phyloP scores from a whole-genome alignment of 2,329 filamentous ascomycete species.

The Lachnellula hyalina region DNA sequence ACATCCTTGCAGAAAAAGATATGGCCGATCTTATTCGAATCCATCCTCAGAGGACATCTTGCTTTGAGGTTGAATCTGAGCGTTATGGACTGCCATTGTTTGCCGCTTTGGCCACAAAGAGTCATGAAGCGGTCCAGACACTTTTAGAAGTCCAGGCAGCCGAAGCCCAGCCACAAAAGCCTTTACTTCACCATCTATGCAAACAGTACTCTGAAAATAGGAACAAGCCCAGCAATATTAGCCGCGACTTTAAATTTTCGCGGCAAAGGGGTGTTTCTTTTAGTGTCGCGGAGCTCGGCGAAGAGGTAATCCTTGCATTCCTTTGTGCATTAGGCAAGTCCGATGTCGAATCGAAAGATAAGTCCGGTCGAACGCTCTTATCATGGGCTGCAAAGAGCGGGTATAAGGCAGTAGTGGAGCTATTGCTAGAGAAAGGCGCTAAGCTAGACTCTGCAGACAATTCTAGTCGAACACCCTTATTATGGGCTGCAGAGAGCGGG shows the following conservation, averaged over 20 bases:
- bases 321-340: slow-evolving; percentile 7
- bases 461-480: slow-evolving; percentile 11
- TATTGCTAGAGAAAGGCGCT: slow-evolving; percentile 1
- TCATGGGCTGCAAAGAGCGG: slow-evolving; percentile 21
- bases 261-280: slow-evolving; percentile 1
- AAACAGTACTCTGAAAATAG: slow-evolving; percentile 6
- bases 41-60: slow-evolving; percentile 13
- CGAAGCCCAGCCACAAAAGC: background rate
- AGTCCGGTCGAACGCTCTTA: slow-evolving; percentile 9
- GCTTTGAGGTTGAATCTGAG: slow-evolving; percentile 25
- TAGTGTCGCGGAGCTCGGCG: slow-evolving; percentile 4
- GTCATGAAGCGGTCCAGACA: slow-evolving; percentile 24
- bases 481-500: slow-evolving; percentile 20
- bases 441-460: background rate
- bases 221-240: slow-evolving; percentile 1
- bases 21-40: slow-evolving; percentile 27
- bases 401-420: background rate
- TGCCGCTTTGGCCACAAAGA: slow-evolving; percentile 32
- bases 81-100: slow-evolving; percentile 34
- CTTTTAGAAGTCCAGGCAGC: slow-evolving; percentile 21
- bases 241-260: slow-evolving; percentile 11
- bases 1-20: slow-evolving; percentile 34
- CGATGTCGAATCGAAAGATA: slow-evolving; percentile 4
- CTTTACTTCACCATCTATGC: slow-evolving; percentile 6
- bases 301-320: slow-evolving; percentile 11